Conservation (phyloP, 1,139 yeast species). For the Taiozyma sp. region DNA sequence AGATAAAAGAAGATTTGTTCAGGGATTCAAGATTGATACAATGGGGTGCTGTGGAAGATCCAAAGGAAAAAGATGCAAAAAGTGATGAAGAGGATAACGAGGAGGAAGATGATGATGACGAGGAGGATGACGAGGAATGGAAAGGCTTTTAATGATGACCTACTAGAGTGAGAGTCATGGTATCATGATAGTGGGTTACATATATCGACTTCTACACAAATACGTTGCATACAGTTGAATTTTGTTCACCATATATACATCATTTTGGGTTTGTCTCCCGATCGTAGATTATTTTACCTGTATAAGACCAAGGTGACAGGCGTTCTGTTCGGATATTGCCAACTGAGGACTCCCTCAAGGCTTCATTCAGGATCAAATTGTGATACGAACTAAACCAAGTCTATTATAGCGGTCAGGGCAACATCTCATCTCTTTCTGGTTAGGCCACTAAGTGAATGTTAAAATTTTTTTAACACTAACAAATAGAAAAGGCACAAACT, state of each 20-base stretch:
- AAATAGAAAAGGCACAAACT: neutral
- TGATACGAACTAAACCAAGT: no score
- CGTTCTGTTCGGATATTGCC: no score
- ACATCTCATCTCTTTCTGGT: neutral
- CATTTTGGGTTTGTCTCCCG: neutral
- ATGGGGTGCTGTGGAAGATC: slow-evolving; percentile 48
- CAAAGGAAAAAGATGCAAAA: slow-evolving; percentile 34
- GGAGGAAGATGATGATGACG: slow-evolving; percentile 39
- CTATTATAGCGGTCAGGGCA: neutral
- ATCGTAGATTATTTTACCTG: neutral
- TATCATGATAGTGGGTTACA: neutral
- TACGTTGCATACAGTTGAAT: neutral
- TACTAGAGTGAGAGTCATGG: neutral
- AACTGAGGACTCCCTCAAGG: no score
- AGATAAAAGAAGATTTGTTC: slow-evolving; percentile 60
- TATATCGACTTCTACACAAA: neutral
- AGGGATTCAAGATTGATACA: slow-evolving; percentile 54
- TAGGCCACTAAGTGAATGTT: neutral
- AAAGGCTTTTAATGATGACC: slow-evolving; percentile 41
- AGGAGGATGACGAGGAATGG: slow-evolving; percentile 50
- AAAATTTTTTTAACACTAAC: neutral
- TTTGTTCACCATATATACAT: neutral
- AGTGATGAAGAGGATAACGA: slow-evolving; percentile 22
- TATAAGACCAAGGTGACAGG: no score
- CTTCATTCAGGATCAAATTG: no score